Evolutionary conservation across 306 rosid genomes (phyloP).

Genomic region (Benincasa hispida): DNA sequence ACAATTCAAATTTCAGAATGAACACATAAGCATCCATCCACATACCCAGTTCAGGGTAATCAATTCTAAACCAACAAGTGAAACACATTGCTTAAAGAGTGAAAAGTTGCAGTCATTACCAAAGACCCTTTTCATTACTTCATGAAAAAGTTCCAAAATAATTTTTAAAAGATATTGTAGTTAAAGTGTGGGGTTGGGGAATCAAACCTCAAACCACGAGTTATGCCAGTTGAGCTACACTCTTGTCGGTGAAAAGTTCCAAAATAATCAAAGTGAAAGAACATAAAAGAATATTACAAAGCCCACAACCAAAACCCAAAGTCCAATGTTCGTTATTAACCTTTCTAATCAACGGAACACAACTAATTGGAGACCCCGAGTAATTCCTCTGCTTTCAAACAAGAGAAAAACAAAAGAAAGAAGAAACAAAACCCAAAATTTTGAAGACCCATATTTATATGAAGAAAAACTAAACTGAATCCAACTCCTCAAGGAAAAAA

Average conservation of each 20-base stretch:
- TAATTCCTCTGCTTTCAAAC: background rate
- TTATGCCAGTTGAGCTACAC: too few species aligned
- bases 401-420: background rate
- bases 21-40: background rate
- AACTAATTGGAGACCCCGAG: background rate
- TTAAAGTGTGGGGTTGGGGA: too few species aligned
- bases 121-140: background rate
- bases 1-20: background rate
- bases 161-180: too few species aligned
- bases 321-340: background rate
- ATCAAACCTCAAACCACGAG: too few species aligned
- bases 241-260: too few species aligned
- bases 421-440: background rate
- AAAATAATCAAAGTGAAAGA: background rate
- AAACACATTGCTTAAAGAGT: background rate
- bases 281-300: background rate
- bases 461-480: background rate
- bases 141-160: background rate
- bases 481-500: background rate
- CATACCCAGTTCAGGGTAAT: background rate
- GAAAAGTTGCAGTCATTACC: background rate
- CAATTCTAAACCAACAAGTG: background rate
- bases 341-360: background rate
- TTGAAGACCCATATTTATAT: too few species aligned
- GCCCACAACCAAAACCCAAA: background rate